Base-by-base conservation (phyloP, 75 land plant genomes). In the Selaginella tamariscina region DNA sequence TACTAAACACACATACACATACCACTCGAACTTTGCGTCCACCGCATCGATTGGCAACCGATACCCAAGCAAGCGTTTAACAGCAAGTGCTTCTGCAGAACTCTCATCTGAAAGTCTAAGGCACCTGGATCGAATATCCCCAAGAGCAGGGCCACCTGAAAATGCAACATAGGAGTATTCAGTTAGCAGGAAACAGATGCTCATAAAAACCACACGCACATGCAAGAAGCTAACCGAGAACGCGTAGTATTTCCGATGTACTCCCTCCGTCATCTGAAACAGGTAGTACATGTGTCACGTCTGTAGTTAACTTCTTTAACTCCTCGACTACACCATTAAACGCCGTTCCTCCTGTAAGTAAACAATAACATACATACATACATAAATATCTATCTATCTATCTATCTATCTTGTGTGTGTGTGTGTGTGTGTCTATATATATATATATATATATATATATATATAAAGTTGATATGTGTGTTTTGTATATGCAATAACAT, bases 191-290 rank as follows among this genome's bases (percentile, higher is more conserved):
- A 65, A 29, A 56, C 21, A 30, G 11, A n/a, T 39, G 49, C 49
- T 15, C 49, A 39, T 5, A 39, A n/a, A n/a, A n/a, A n/a, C n/a
- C n/a, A n/a, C n/a, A 39, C 49, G 5, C 31, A 65, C 33, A 54
- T 22, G 56, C 27, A 23, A 31, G 28, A 31, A 30, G 62, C 75
- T 71, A 31, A 87, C 99, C 99, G 31, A 95, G 96, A 21, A 95
- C 99, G 20, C 99, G 91, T 32, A 95, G 96, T 70, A 95, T 95
- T 77, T 95, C 99, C 22, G 99, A 90, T 2, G 99, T 95, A 68
- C 99, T 95, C 24, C 99, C 99, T 2, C 99, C 99, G 73, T 95
- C 99, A 70, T 95, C 99, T 32, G 99, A 95, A 39, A 95, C 99
- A 26, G 99, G 99, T 31, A 95, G 89, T 54, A 95, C 99, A 79